phyloP scores from a whole-genome alignment of 768 basidiomycete genomes.

The Pleurotus cornucopiae region DNA sequence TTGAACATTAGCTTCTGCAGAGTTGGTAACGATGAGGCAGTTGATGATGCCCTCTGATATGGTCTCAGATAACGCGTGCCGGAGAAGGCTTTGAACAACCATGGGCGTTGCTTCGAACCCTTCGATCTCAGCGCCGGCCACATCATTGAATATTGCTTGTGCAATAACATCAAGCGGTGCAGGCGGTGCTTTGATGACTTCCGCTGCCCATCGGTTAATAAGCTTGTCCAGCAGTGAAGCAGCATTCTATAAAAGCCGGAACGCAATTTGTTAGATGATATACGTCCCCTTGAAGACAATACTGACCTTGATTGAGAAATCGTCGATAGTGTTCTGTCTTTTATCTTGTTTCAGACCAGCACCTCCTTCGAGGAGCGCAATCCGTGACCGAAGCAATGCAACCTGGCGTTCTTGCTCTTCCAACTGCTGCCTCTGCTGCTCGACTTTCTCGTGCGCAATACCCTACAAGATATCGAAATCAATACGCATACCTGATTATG shows the following conservation, averaged over 20 bases:
- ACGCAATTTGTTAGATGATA: too few species aligned
- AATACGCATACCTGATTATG: too few species aligned
- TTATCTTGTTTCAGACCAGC: conserved; percentile 32
- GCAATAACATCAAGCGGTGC: conserved; percentile 48
- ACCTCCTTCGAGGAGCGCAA: conserved; percentile 70
- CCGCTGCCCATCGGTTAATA: conserved; percentile 87
- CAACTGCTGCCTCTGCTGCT: conserved; percentile 72
- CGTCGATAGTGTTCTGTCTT: conserved; percentile 69
- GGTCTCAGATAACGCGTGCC: conserved; percentile 77
- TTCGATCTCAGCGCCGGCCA: conserved; percentile 46
- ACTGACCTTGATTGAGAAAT: conserved; percentile 82
- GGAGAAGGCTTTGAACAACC: conserved; percentile 73
- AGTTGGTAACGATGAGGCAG: conserved; percentile 83
- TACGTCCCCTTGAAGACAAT: background rate
- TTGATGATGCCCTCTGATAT: conserved; percentile 80
- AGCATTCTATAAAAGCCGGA: conserved; percentile 48
- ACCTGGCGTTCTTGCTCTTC: conserved; percentile 84
- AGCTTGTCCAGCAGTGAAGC: conserved; percentile 79
- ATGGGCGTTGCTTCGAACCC: conserved; percentile 50
- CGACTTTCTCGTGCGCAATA: conserved; percentile 86
- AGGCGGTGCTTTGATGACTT: conserved; percentile 58
- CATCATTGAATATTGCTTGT: conserved; percentile 55
- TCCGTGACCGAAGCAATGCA: conserved; percentile 65
- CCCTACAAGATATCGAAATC: conserved; percentile 36
- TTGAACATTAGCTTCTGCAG: conserved; percentile 78